These are phyloP conservation scores for Eucalyptus polybractea DNA, from an alignment of 345 rosid genomes.

Conservation along the genomic window DNA sequence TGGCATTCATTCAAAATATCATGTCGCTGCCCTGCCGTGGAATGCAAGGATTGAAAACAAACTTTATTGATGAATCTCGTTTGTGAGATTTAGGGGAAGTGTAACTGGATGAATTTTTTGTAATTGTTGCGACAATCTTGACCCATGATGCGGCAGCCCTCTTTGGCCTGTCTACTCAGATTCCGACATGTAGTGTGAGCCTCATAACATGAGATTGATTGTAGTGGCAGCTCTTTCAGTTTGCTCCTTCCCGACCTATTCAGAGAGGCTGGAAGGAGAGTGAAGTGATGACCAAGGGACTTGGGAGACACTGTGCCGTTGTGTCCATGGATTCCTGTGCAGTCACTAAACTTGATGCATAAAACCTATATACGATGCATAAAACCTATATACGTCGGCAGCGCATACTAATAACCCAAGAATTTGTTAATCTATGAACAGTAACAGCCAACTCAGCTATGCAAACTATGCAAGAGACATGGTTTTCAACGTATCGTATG, in stretches of 20 bases:
- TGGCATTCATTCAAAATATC: conserved; percentile 76
- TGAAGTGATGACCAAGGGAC: background rate
- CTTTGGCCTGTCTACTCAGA: background rate
- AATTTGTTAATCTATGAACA: no score
- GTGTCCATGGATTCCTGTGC: background rate
- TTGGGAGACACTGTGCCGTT: background rate
- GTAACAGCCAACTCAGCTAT: no score
- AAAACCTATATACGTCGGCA: no score
- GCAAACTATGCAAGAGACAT: no score
- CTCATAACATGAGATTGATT: background rate
- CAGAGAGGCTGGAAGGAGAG: background rate
- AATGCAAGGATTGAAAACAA: conserved; percentile 50
- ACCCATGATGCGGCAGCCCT: background rate
- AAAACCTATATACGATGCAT: no score
- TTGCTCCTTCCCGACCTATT: background rate
- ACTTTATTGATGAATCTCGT: background rate
- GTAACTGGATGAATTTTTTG: background rate
- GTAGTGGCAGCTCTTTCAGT: background rate
- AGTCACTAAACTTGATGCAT: no score
- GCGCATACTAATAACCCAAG: no score
- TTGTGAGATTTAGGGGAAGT: background rate
- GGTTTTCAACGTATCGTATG: no score
- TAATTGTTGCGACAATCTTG: background rate
- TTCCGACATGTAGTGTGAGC: background rate
- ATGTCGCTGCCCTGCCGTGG: conserved; percentile 83